phyloP scores from a whole-genome alignment of 1,284 basidiomycete genomes.

The Marasmius fiardii region DNA sequence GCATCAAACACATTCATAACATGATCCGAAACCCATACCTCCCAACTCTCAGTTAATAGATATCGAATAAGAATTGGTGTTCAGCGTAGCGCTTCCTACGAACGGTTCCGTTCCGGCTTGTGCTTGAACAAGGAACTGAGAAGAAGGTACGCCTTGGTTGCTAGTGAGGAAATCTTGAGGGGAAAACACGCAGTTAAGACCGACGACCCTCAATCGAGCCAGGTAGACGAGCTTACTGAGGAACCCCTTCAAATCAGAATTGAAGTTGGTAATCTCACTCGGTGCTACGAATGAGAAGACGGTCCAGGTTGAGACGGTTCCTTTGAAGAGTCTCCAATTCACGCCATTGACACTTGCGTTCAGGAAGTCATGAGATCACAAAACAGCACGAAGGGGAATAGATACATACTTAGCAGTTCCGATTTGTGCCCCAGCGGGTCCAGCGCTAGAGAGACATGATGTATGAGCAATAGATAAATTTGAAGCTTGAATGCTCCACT shows the following conservation, averaged over 20 bases:
- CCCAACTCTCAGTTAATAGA: too few species aligned
- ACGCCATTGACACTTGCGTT: slow-evolving; percentile 31
- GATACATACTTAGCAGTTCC: slow-evolving; percentile 28
- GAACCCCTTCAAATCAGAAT: slow-evolving; percentile 32
- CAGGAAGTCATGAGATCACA: background rate
- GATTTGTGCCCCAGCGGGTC: slow-evolving; percentile 31
- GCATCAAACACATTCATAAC: too few species aligned
- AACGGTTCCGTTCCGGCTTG: slow-evolving; percentile 28
- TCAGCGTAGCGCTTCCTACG: too few species aligned
- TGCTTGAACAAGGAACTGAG: slow-evolving; percentile 19
- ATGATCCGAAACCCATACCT: too few species aligned
- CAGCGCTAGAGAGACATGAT: slow-evolving; percentile 21
- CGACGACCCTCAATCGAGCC: background rate
- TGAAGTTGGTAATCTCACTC: slow-evolving; percentile 31
- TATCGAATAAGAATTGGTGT: too few species aligned
- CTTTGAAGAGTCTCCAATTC: slow-evolving; percentile 34
- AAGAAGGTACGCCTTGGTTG: slow-evolving; percentile 28
- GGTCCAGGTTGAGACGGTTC: slow-evolving; percentile 31
- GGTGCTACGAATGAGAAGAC: slow-evolving; percentile 35
- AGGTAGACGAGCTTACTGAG: slow-evolving; percentile 23
- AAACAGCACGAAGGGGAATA: background rate
- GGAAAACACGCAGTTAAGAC: background rate
- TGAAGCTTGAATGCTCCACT: too few species aligned
- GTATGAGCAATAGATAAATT: background rate
- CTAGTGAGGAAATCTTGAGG: slow-evolving; percentile 22